Conservation (phyloP, 345 rosid species). For the Lumnitzera racemosa region DNA sequence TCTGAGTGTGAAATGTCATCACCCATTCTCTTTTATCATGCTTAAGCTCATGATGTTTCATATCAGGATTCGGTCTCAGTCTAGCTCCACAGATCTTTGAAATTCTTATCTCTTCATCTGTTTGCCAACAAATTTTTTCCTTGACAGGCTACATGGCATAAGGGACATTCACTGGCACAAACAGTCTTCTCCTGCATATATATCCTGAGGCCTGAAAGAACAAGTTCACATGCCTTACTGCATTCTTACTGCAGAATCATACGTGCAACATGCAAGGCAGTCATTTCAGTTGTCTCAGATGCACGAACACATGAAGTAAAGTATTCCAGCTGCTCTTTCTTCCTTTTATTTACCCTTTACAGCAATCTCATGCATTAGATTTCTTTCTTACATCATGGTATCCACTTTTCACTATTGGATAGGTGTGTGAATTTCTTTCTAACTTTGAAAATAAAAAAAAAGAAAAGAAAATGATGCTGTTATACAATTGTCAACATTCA, state of each 20-base stretch:
- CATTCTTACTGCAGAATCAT: conserved; percentile 83
- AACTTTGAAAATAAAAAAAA: no score
- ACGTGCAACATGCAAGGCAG: conserved; percentile 91
- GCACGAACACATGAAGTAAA: conserved; percentile 99
- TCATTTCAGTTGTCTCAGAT: conserved; percentile 87
- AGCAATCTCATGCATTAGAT: not conserved
- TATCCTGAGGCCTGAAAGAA: conserved; percentile 86
- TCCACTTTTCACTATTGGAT: not conserved
- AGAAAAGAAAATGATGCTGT: no score
- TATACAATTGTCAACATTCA: no score
- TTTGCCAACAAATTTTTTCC: not conserved
- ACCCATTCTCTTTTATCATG: no score
- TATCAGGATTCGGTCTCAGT: no score
- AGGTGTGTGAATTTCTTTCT: not conserved
- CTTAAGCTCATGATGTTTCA: no score
- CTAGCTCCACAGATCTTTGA: no score
- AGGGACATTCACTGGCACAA: conserved; percentile 96
- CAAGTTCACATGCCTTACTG: conserved; percentile 71
- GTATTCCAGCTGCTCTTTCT: conserved; percentile 42
- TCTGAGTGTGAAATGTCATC: no score
- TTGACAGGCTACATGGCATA: conserved; percentile 97
- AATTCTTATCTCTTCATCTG: no score
- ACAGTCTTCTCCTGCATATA: conserved; percentile 98
- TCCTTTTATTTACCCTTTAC: conserved; percentile 12
- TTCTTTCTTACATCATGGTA: not conserved